These are phyloP conservation scores for Candida tetrigidarum DNA, from an alignment of 1,139 yeast genomes.

Conservation along the genomic window DNA sequence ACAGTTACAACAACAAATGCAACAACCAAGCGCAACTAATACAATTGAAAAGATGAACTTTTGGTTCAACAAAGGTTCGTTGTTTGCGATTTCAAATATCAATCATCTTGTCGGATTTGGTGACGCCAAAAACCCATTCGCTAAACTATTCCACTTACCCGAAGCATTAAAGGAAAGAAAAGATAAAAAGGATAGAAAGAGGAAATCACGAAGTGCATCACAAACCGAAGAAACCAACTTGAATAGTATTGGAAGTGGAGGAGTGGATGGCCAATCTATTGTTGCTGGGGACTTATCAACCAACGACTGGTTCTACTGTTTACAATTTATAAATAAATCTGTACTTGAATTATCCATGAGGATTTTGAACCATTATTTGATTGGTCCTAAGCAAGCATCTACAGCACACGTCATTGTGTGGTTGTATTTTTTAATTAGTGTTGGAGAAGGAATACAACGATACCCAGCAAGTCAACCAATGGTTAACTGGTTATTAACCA, in stretches of 20 bases:
- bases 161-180: slow-evolving; percentile 72
- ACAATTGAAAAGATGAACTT: slow-evolving; percentile 65
- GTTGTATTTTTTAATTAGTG: slow-evolving; percentile 67
- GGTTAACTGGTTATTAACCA: slow-evolving; percentile 56
- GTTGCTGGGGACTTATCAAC: slow-evolving; percentile 48
- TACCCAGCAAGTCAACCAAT: slow-evolving; percentile 52
- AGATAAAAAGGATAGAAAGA: slow-evolving; percentile 69
- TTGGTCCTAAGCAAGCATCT: slow-evolving; percentile 73
- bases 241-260: slow-evolving; percentile 14
- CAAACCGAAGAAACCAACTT: slow-evolving; percentile 20
- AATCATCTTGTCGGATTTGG: slow-evolving; percentile 79
- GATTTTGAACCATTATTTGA: slow-evolving; percentile 64
- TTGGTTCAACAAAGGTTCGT: slow-evolving; percentile 76
- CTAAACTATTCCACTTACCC: slow-evolving; percentile 69
- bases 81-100: slow-evolving; percentile 75
- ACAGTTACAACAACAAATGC: slow-evolving; percentile 24
- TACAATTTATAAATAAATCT: slow-evolving; percentile 62
- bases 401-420: slow-evolving; percentile 73
- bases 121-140: slow-evolving; percentile 73
- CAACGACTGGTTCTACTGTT: slow-evolving; percentile 63
- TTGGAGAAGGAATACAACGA: slow-evolving; percentile 58
- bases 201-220: slow-evolving; percentile 43
- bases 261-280: slow-evolving; percentile 35
- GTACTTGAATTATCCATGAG: slow-evolving; percentile 68
- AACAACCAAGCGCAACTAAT: slow-evolving; percentile 28